A percentile compares a stretch with the other conserved stretches of the same genome.
phyloP scores from a whole-genome alignment of 2,329 filamentous ascomycete genomes.

The Ampelomyces quisqualis region DNA sequence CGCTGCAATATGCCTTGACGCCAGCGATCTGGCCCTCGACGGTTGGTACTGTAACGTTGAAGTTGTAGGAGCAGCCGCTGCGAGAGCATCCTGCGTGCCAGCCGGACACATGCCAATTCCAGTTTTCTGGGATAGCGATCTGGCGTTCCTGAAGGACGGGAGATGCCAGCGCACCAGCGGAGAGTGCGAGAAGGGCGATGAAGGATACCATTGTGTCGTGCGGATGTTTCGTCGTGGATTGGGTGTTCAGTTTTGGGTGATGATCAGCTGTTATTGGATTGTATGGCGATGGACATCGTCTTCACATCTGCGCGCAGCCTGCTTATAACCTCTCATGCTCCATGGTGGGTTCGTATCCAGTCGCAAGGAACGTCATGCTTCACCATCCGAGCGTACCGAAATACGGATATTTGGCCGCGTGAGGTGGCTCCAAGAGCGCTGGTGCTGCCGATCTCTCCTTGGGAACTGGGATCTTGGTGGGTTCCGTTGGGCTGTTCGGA shows the following conservation, averaged over 20 bases:
- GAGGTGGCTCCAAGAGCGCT: neutral
- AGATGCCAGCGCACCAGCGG: constrained; percentile 7
- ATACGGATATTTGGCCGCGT: neutral
- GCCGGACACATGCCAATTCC: constrained; percentile 20
- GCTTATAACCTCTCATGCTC: neutral
- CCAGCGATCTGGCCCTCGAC: constrained; percentile 10
- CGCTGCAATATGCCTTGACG: constrained; percentile 20
- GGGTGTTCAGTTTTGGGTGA: neutral
- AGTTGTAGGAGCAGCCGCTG: constrained; percentile 24
- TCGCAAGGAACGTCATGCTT: neutral
- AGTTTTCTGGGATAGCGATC: constrained; percentile 15
- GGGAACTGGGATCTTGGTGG: neutral
- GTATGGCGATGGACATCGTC: neutral
- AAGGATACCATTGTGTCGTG: constrained; percentile 13
- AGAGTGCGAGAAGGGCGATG: constrained; percentile 7
- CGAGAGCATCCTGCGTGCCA: constrained; percentile 22
- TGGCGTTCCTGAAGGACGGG: constrained; percentile 10
- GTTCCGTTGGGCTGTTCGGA: neutral
- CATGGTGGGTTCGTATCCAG: too few relatives aligned
- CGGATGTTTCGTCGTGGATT: neutral
- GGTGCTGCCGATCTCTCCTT: neutral
- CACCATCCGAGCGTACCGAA: neutral
- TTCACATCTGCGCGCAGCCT: neutral
- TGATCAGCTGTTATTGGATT: neutral
- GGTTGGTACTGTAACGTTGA: constrained; percentile 23